Base-by-base conservation (phyloP, 495 filamentous ascomycete genomes). In the Xylaria sp. region DNA sequence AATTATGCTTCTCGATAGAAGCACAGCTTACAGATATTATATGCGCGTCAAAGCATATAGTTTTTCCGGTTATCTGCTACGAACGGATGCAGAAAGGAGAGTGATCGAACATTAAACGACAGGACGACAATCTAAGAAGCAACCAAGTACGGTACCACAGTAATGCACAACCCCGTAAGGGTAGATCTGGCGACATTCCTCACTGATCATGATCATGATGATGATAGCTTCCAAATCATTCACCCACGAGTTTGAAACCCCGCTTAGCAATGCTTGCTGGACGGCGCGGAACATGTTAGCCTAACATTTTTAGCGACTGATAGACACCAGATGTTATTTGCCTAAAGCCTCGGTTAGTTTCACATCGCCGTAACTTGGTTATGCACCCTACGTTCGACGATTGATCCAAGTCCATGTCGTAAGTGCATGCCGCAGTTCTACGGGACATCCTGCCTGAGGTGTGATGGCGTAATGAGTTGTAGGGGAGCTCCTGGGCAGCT, bases 71-170 rank as follows among this genome's bases (percentile, higher is more conserved):
- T 80, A 85, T 15, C 75, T 89, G 24, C 85, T 86, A 17, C 59
- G 82, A 6, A 82, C 89, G 85, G 85, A 71, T 86, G 0, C 82
- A 85, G 74, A 89, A 88, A 75, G 87, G 86, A 19, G 75, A 84
- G 69, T 84, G 81, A 75, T 74, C 89, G 15, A 86, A 89, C 61
- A 75, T 67, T 29, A 77, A 81, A 75, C 78, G 76, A 67, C 70
- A 3, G 64, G 76, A 66, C 76, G 75, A 26, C 14, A 1, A 52
- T 5, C 41, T 19, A 29, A 69, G 26, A 52, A 37, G n/a, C 21
- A 17, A 67, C 1, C 26, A 26, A 19, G 19, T 61, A 21, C n/a
- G n/a, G n/a, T 6, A 17, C 50, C 11, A 35, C 63, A 69, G 46
- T 21, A 19, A 33, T 17, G 53, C 29, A 5, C 5, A 21, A 61